These are phyloP conservation scores for Ceratobasidium sp. DNA, from an alignment of 1,284 basidiomycete genomes.

Conservation along the genomic window DNA sequence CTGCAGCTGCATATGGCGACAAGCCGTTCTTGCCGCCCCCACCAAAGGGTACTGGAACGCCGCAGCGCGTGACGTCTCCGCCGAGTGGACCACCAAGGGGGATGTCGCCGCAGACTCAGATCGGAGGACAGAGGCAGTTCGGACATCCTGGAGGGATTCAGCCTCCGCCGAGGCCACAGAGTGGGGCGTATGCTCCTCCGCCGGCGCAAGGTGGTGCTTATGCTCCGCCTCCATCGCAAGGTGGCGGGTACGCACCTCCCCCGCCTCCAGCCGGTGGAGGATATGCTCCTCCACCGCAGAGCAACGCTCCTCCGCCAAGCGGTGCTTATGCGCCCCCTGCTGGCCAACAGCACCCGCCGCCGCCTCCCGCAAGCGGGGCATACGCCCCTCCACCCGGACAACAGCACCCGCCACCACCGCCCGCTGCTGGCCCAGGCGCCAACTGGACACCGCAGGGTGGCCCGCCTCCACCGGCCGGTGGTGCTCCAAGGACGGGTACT, in stretches of 20 bases:
- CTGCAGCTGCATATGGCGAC: constrained; percentile 50
- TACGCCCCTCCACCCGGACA: constrained; percentile 53
- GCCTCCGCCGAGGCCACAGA: constrained; percentile 44
- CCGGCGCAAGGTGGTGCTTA: constrained; percentile 49
- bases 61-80: constrained; percentile 50
- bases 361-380: constrained; percentile 12
- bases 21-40: constrained; percentile 51
- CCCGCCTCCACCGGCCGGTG: constrained; percentile 49
- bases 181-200: constrained; percentile 52
- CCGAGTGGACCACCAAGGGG: constrained; percentile 51
- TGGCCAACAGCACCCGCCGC: constrained; percentile 26
- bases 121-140: constrained; percentile 45
- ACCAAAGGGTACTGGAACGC: constrained; percentile 46
- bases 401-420: constrained; percentile 32
- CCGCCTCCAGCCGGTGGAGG: constrained; percentile 49
- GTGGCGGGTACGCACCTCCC: constrained; percentile 54
- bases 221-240: constrained; percentile 54
- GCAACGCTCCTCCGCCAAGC: constrained; percentile 54
- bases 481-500: constrained; percentile 55
- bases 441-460: constrained; percentile 41
- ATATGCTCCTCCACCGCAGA: constrained; percentile 59
- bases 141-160: constrained; percentile 1
- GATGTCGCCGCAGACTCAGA: constrained; percentile 49
- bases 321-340: constrained; percentile 54
- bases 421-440: constrained; percentile 27